Evolutionary conservation across 192 early-diverging fungal species (phyloP).

Genomic region (Coemansia sp.): DNA sequence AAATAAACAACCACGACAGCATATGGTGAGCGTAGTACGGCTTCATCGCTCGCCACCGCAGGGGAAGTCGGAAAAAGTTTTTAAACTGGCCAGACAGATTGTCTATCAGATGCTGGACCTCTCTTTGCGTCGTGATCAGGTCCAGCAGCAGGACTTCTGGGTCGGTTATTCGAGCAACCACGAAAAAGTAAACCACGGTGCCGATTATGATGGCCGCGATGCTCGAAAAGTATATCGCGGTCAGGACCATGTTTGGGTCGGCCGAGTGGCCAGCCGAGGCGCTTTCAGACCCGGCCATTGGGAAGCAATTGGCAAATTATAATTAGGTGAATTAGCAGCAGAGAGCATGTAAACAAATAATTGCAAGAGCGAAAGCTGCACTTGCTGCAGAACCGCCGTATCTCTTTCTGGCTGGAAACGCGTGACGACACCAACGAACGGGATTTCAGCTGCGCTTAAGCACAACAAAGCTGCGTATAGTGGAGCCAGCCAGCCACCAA

Average conservation of each 20-base stretch:
- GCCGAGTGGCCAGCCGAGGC: constrained; percentile 11
- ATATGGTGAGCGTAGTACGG: constrained; percentile 53
- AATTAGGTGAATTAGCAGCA: neutral
- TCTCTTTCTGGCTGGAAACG: neutral
- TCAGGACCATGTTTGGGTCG: constrained; percentile 52
- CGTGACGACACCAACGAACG: too few relatives aligned
- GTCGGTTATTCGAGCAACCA: constrained; percentile 55
- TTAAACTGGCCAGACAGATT: constrained; percentile 57
- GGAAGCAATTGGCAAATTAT: neutral
- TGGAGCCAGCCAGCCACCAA: neutral
- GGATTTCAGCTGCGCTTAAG: too few relatives aligned
- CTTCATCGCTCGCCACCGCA: constrained; percentile 56
- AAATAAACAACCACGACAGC: constrained; percentile 55
- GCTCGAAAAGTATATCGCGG: constrained; percentile 56
- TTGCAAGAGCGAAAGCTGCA: neutral
- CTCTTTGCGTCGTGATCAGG: constrained; percentile 60
- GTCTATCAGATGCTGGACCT: constrained; percentile 61
- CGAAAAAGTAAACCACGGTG: constrained; percentile 57
- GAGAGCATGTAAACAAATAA: constrained; percentile 4
- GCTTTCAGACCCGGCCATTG: neutral
- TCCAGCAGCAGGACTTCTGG: constrained; percentile 57
- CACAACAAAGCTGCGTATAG: too few relatives aligned
- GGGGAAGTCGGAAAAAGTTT: constrained; percentile 53
- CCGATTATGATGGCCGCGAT: constrained; percentile 51
- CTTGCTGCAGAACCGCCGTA: neutral